Evolutionary conservation across 306 rosid genomes (phyloP), one percentile per base, ranked within the genome.

Genomic region (Benincasa hispida): DNA sequence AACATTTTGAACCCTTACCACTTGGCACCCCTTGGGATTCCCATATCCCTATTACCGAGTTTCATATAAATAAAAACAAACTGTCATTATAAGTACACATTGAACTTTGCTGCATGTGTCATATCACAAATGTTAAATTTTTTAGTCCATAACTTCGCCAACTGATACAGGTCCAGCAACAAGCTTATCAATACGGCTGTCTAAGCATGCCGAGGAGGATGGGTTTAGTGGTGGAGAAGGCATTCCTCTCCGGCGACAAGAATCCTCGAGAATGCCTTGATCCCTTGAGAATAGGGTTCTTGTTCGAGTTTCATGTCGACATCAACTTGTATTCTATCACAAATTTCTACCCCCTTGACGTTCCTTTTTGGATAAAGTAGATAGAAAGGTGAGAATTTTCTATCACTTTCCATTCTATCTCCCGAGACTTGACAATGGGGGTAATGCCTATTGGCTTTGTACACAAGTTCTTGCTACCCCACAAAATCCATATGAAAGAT

Each of bases 241-340:
- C 85, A 91, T 95, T 82, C 98, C 98, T 74, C 98, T 92, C 8
- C 88, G 98, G 85, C 89, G 97, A 90, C 99, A 95, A 85, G 94
- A 91, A 5, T 83, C 86, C 24, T 53, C 22, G 47, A 88, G 96
- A 82, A 55, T 69, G 5, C 67, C 93, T 6, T 91, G 91, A 90
- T 37, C 28, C 73, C 51, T 66, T 50, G 70, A 39, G 45, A 67
- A 30, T 22, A 68, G 56, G 35, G n/a, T 45, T 61, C 21, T 80
- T 83, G 35, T 22, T 81, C 66, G 42, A 35, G 47, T 72, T 72
- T 72, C 39, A 15, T 24, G 39, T 5, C 22, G 34, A 45, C 25
- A 67, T 67, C 55, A 68, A 42, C 50, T 50, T 72, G 76, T 72
- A 72, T 72, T 72, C 27, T 72, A 51, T 72, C 45, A 48, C 76